Evolutionary conservation across 345 rosid genomes (phyloP).

Genomic region (Clarkia xantiana): DNA sequence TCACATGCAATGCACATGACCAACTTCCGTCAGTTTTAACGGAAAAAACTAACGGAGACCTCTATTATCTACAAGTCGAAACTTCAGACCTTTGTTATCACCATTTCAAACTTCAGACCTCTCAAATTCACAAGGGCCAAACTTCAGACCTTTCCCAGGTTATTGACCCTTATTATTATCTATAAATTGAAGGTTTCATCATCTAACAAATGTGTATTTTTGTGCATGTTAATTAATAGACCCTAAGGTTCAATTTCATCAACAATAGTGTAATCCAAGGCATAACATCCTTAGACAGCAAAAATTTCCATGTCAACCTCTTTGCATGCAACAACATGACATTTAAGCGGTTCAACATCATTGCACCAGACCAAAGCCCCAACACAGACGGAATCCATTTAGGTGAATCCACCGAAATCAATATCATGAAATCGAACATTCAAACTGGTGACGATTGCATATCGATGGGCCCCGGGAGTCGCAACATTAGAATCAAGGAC

Average conservation of each 20-base stretch:
- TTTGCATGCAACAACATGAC: slow-evolving; percentile 2
- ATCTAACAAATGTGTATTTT: too few species aligned
- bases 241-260: slow-evolving; percentile 29
- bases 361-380: slow-evolving; percentile 23
- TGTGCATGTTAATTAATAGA: slow-evolving; percentile 18
- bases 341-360: slow-evolving; percentile 18
- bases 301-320: slow-evolving; percentile 36
- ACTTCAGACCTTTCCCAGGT: too few species aligned
- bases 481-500: slow-evolving; percentile 5
- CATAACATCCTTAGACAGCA: slow-evolving; percentile 24
- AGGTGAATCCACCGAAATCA: slow-evolving; percentile 22
- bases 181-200: too few species aligned
- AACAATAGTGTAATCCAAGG: slow-evolving; percentile 14
- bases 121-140: too few species aligned
- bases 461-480: slow-evolving; percentile 19
- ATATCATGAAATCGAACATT: slow-evolving; percentile 12
- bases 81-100: too few species aligned
- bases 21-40: too few species aligned
- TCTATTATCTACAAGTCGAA: too few species aligned
- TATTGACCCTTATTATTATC: too few species aligned
- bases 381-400: slow-evolving; percentile 66
- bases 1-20: too few species aligned
- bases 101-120: too few species aligned
- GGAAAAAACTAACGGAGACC: too few species aligned
- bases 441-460: slow-evolving; percentile 20